A percentile compares a stretch with the other conserved stretches of the same genome.
phyloP scores from a whole-genome alignment of 805 yeast genomes.

The Deakozyma indianensis region DNA sequence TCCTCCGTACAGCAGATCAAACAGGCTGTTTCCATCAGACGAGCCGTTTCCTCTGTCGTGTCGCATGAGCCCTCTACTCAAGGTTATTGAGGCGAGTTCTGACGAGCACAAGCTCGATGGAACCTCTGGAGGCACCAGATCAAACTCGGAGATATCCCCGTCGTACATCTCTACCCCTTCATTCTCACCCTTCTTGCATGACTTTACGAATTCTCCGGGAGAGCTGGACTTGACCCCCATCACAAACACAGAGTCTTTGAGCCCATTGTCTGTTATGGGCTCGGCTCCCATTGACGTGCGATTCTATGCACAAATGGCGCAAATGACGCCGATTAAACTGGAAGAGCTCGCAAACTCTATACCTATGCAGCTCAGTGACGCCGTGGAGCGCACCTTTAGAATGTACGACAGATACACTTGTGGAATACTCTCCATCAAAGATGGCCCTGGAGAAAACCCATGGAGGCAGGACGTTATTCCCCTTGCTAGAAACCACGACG shows the following conservation, averaged over 20 bases:
- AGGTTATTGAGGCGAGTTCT: background rate
- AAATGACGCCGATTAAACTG: background rate
- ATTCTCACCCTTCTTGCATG: background rate
- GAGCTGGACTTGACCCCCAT: background rate
- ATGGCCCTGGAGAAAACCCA: conserved; percentile 55
- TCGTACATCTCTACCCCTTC: background rate
- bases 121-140: background rate
- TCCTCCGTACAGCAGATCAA: background rate
- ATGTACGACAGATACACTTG: conserved; percentile 34
- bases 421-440: conserved; percentile 45
- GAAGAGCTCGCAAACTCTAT: background rate
- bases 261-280: background rate
- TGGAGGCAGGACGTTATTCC: conserved; percentile 50
- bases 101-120: background rate
- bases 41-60: background rate
- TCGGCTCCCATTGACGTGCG: background rate
- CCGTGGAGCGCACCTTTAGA: conserved; percentile 12
- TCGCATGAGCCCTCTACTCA: background rate
- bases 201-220: background rate
- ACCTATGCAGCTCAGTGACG: conserved; percentile 1
- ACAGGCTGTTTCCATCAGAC: background rate
- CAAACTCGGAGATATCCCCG: background rate
- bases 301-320: background rate
- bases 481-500: conserved; percentile 38
- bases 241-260: background rate